phyloP scores from a whole-genome alignment of 2,329 filamentous ascomycete species.

The Monosporascus sp. region DNA sequence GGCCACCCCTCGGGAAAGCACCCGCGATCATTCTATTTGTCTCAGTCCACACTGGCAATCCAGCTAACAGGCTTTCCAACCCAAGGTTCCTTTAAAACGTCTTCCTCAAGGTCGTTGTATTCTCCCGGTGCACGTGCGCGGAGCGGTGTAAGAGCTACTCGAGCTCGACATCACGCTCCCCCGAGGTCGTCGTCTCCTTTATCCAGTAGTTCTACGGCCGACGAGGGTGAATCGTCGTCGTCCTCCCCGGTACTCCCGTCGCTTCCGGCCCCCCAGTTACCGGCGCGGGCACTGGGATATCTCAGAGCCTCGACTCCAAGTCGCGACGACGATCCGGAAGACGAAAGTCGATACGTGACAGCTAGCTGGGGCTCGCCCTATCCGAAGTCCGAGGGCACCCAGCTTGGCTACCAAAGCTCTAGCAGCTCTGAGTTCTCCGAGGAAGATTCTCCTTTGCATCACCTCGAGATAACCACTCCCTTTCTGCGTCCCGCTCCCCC shows the following conservation, averaged over 20 bases:
- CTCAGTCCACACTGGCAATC: neutral
- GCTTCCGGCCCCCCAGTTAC: constrained; percentile 53
- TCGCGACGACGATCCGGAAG: constrained; percentile 22
- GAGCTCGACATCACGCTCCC: constrained; percentile 30
- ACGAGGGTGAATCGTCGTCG: constrained; percentile 43
- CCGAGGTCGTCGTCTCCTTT: constrained; percentile 50
- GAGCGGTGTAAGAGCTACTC: constrained; percentile 43
- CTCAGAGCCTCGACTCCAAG: constrained; percentile 43
- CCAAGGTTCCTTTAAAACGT: constrained; percentile 48
- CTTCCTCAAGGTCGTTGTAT: constrained; percentile 44
- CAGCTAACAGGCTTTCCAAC: neutral
- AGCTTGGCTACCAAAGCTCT: constrained; percentile 46
- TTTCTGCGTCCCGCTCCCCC: constrained; percentile 54
- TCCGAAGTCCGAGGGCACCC: constrained; percentile 53
- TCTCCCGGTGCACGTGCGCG: constrained; percentile 58
- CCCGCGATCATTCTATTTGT: neutral
- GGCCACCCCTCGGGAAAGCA: constrained; percentile 1
- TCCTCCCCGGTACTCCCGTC: constrained; percentile 55
- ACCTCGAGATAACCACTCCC: constrained; percentile 56
- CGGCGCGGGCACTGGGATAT: constrained; percentile 49
- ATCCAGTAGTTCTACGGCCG: constrained; percentile 56
- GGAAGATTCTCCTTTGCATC: constrained; percentile 56
- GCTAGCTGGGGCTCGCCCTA: constrained; percentile 93
- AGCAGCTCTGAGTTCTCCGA: constrained; percentile 49
- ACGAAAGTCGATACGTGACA: constrained; percentile 52